These are phyloP conservation scores for Stagonosporopsis rhizophila DNA, from an alignment of 2,329 filamentous ascomycete species.

Conservation along the genomic window DNA sequence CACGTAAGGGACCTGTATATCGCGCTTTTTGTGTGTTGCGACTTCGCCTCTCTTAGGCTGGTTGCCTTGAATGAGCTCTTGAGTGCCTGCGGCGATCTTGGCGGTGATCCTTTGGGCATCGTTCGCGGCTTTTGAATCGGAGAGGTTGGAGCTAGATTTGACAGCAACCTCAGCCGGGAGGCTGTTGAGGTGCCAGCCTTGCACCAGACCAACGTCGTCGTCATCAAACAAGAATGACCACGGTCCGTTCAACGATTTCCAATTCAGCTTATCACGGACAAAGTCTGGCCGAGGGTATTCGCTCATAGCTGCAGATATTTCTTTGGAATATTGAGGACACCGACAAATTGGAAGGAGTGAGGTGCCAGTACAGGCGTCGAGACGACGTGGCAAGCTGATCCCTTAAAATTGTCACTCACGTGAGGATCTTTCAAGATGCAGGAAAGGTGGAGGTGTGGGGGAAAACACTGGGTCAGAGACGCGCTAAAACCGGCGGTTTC, in stretches of 20 bases:
- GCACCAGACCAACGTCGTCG: constrained; percentile 61
- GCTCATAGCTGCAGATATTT: constrained; percentile 15
- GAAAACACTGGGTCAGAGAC: constrained; percentile 11
- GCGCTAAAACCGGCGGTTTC: not conserved
- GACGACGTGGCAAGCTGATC: not conserved
- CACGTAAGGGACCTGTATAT: constrained; percentile 69
- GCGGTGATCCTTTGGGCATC: constrained; percentile 52
- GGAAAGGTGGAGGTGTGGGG: constrained; percentile 16
- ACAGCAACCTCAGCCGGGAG: constrained; percentile 55
- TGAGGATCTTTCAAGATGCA: constrained; percentile 8
- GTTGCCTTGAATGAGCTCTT: constrained; percentile 58
- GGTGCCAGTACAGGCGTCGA: not conserved
- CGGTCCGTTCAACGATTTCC: constrained; percentile 67
- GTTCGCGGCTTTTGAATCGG: constrained; percentile 22
- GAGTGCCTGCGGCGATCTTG: constrained; percentile 59
- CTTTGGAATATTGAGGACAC: not conserved
- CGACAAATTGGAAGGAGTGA: not conserved
- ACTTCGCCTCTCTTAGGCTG: constrained; percentile 42
- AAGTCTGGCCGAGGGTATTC: constrained; percentile 72
- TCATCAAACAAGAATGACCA: constrained; percentile 74
- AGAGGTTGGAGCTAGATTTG: constrained; percentile 22
- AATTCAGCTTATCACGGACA: constrained; percentile 61
- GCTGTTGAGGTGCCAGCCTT: constrained; percentile 62
- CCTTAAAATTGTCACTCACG: constrained; percentile 16
- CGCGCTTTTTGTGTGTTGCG: constrained; percentile 54